These are phyloP conservation scores for Trichoderma sp. DNA, from an alignment of 2,329 filamentous ascomycete species.

Conservation along the genomic window DNA sequence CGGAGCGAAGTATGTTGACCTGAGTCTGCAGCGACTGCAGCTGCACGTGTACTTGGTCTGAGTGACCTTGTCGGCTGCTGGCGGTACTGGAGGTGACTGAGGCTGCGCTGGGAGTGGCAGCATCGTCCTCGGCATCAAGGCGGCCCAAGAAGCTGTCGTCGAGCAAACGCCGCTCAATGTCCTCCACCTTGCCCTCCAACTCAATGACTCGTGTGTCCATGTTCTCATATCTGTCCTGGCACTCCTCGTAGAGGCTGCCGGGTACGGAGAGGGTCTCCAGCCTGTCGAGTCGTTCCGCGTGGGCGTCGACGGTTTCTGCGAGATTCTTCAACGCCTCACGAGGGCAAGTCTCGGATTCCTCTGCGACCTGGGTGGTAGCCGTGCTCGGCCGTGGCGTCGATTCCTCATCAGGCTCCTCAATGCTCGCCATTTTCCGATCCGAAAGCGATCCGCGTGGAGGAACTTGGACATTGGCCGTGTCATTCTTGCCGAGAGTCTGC, in stretches of 20 bases:
- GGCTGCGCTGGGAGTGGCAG: conserved; percentile 49
- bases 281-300: conserved; percentile 66
- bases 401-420: conserved; percentile 31
- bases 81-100: conserved; percentile 51
- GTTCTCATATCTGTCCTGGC: conserved; percentile 67
- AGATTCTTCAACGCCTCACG: conserved; percentile 50
- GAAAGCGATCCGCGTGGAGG: conserved; percentile 21
- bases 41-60: conserved; percentile 53
- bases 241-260: conserved; percentile 66
- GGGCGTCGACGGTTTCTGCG: conserved; percentile 57
- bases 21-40: conserved; percentile 55
- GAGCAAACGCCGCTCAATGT: conserved; percentile 58
- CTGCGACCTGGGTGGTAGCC: conserved; percentile 35
- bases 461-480: conserved; percentile 3
- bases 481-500: conserved; percentile 51
- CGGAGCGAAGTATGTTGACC: conserved; percentile 59
- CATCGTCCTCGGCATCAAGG: conserved; percentile 45
- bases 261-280: conserved; percentile 73
- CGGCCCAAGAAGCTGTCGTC: conserved; percentile 47
- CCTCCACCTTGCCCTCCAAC: conserved; percentile 64
- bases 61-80: conserved; percentile 44
- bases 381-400: conserved; percentile 31
- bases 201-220: conserved; percentile 69
- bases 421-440: conserved; percentile 30
- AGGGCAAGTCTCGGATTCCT: conserved; percentile 33